These are phyloP conservation scores for Gossypium lobatum DNA, from an alignment of 441 rosid species.

Conservation along the genomic window DNA sequence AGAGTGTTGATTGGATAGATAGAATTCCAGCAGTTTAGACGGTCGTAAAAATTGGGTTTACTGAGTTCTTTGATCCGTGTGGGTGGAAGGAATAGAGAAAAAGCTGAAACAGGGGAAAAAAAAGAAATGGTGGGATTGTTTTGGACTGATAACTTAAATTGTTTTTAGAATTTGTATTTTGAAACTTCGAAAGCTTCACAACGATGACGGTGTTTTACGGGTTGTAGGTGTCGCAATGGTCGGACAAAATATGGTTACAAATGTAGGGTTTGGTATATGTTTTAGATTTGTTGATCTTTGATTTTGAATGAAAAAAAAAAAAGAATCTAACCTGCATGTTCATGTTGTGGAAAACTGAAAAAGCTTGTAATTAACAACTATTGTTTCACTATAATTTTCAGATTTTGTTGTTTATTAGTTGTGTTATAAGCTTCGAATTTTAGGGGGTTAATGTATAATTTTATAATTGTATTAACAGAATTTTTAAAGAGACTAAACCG, in stretches of 20 bases:
- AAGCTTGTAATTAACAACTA: neutral
- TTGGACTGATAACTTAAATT: neutral
- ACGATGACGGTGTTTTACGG: neutral
- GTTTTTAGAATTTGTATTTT: slow-evolving; percentile 10
- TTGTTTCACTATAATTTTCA: neutral
- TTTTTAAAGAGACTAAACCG: too few species aligned
- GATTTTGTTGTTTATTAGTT: neutral
- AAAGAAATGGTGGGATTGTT: neutral
- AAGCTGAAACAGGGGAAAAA: neutral
- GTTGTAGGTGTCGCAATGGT: neutral
- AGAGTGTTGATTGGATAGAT: slow-evolving; percentile 70
- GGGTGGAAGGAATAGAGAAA: neutral
- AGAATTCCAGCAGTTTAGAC: slow-evolving; percentile 37
- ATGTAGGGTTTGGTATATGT: neutral
- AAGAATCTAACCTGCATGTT: slow-evolving; percentile 19
- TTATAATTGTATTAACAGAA: too few species aligned
- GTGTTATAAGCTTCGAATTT: neutral
- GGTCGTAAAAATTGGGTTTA: neutral
- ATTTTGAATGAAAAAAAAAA: slow-evolving; percentile 12
- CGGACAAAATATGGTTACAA: neutral
- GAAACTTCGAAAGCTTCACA: slow-evolving; percentile 6
- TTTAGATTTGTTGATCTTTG: slow-evolving; percentile 10
- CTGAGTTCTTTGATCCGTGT: neutral
- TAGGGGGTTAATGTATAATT: too few species aligned
- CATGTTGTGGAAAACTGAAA: slow-evolving; percentile 8